These are phyloP conservation scores for Backusella macrospora DNA, from an alignment of 192 early-diverging fungal genomes.

Conservation along the genomic window DNA sequence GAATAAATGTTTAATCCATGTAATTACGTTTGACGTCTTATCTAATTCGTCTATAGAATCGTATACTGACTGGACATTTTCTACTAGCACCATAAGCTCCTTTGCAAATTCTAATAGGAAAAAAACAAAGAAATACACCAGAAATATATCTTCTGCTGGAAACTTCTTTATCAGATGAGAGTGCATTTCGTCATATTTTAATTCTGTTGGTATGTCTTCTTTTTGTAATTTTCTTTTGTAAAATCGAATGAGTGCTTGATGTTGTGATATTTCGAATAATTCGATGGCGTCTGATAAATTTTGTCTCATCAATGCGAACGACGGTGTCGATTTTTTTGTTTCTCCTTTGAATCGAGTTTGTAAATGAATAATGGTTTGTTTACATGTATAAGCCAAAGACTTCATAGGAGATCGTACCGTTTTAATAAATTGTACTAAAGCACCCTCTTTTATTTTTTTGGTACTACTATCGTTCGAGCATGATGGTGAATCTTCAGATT, in stretches of 20 bases:
- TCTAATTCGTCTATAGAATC: background rate
- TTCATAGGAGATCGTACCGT: constrained; percentile 54
- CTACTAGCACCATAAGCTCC: constrained; percentile 58
- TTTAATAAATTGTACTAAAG: constrained; percentile 48
- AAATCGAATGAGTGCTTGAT: constrained; percentile 45
- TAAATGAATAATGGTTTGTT: constrained; percentile 51
- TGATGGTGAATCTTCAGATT: background rate
- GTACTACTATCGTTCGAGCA: background rate
- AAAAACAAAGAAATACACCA: constrained; percentile 78
- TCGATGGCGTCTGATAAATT: constrained; percentile 48
- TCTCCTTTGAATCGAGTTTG: constrained; percentile 44
- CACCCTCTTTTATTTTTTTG: constrained; percentile 34
- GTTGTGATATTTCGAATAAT: constrained; percentile 52
- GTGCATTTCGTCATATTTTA: constrained; percentile 4
- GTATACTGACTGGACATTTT: constrained; percentile 11
- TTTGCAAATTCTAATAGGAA: constrained; percentile 72
- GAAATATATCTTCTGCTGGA: constrained; percentile 63
- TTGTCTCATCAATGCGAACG: constrained; percentile 18
- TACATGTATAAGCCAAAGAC: constrained; percentile 54
- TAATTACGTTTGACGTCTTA: constrained; percentile 2
- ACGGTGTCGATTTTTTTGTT: constrained; percentile 12
- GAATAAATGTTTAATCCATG: background rate
- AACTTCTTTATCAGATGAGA: constrained; percentile 37
- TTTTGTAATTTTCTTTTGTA: constrained; percentile 36
- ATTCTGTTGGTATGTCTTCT: background rate